Conservation (phyloP, 2,329 filamentous ascomycete genomes). For the Lojkania enalia region DNA sequence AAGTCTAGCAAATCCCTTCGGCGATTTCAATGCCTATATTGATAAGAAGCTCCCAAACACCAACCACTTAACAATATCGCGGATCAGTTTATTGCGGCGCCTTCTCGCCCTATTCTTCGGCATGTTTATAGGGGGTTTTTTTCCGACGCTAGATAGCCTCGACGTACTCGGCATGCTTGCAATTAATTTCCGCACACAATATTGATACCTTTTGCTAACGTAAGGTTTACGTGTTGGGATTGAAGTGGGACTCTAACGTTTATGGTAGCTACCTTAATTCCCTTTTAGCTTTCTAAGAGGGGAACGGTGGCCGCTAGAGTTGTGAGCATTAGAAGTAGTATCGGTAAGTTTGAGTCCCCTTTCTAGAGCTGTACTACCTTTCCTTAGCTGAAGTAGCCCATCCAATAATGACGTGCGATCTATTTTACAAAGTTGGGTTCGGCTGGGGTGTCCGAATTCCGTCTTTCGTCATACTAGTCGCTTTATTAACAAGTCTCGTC, state of each 20-base stretch:
- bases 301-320: constrained; percentile 61
- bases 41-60: constrained; percentile 11
- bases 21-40: constrained; percentile 27
- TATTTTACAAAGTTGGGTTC: constrained; percentile 62
- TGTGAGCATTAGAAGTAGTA: constrained; percentile 53
- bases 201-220: constrained; percentile 46
- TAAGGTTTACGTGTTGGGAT: constrained; percentile 25
- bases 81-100: constrained; percentile 53
- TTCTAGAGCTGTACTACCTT: constrained; percentile 40
- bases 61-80: constrained; percentile 48
- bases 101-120: constrained; percentile 54
- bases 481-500: constrained; percentile 4
- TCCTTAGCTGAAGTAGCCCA: constrained; percentile 62
- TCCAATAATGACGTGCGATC: constrained; percentile 53
- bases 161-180: constrained; percentile 53
- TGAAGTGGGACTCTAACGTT: constrained; percentile 22
- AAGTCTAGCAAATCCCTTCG: constrained; percentile 22
- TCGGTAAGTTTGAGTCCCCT: constrained; percentile 10
- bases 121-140: constrained; percentile 51
- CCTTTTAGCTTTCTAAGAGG: constrained; percentile 60
- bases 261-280: constrained; percentile 19
- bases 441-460: constrained; percentile 63
- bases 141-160: constrained; percentile 53
- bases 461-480: constrained; percentile 55
- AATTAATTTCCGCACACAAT: constrained; percentile 50